These are phyloP conservation scores for Lactarius indigo DNA, from an alignment of 768 basidiomycete genomes.

Conservation along the genomic window DNA sequence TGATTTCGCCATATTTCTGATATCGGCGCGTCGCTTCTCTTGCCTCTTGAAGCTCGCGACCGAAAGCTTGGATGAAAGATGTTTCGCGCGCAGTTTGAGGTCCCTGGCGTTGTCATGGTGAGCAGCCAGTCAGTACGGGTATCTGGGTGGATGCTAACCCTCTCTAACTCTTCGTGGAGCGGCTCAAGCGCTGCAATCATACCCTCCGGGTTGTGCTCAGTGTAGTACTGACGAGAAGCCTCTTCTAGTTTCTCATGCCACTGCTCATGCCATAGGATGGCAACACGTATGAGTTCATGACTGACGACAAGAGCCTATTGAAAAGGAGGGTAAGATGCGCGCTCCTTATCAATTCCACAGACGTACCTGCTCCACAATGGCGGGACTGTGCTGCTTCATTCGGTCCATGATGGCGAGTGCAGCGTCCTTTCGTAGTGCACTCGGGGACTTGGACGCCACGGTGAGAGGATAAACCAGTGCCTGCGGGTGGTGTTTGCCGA, in stretches of 20 bases:
- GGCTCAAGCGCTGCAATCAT: slow-evolving; percentile 95
- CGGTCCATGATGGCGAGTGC: slow-evolving; percentile 85
- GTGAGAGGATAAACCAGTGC: slow-evolving; percentile 94
- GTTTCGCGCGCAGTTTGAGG: slow-evolving; percentile 93
- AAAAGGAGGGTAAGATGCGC: slow-evolving; percentile 7
- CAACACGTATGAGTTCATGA: slow-evolving; percentile 92
- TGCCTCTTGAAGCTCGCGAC: slow-evolving; percentile 87
- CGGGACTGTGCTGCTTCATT: slow-evolving; percentile 88
- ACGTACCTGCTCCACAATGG: slow-evolving; percentile 79
- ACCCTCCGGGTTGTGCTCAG: slow-evolving; percentile 92
- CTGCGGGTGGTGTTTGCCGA: slow-evolving; percentile 96
- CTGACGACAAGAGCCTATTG: slow-evolving; percentile 79
- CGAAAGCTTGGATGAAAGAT: slow-evolving; percentile 91
- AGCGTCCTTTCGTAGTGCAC: slow-evolving; percentile 71
- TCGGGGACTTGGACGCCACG: slow-evolving; percentile 95
- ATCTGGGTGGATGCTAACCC: slow-evolving; percentile 42
- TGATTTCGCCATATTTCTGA: slow-evolving; percentile 79
- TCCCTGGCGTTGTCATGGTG: slow-evolving; percentile 49
- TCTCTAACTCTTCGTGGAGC: slow-evolving; percentile 87
- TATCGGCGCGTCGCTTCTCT: slow-evolving; percentile 87
- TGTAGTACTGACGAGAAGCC: slow-evolving; percentile 93
- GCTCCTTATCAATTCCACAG: background rate
- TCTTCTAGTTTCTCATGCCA: slow-evolving; percentile 99
- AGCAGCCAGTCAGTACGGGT: background rate
- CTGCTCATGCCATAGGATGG: slow-evolving; percentile 97